These are phyloP conservation scores for Penicillium fuscoglaucum DNA, from an alignment of 2,329 filamentous ascomycete species.

Conservation along the genomic window DNA sequence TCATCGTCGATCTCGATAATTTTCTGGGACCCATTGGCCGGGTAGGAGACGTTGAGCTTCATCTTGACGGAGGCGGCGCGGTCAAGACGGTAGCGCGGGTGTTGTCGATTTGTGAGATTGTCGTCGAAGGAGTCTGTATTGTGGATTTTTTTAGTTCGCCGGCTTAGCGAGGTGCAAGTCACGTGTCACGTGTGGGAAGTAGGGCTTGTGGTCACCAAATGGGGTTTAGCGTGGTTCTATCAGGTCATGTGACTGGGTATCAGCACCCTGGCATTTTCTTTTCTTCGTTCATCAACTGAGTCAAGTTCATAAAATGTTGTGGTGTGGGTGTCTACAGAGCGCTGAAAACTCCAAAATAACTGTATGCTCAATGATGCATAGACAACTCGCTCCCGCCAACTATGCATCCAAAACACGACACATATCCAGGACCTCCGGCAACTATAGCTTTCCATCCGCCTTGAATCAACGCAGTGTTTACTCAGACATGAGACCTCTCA, in stretches of 20 bases:
- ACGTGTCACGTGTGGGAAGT: constrained; percentile 33
- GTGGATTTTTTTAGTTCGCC: constrained; percentile 42
- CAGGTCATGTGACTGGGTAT: background rate
- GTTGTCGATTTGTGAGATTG: constrained; percentile 45
- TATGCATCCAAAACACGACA: background rate
- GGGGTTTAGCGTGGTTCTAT: constrained; percentile 29
- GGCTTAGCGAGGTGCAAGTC: constrained; percentile 42
- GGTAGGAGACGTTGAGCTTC: constrained; percentile 83
- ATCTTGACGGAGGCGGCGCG: constrained; percentile 59
- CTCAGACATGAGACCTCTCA: background rate
- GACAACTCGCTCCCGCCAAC: background rate
- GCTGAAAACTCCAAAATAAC: background rate
- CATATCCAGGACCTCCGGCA: background rate
- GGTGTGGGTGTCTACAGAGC: background rate
- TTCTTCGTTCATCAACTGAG: background rate
- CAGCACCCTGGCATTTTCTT: background rate
- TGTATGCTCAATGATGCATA: background rate
- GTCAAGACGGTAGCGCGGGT: constrained; percentile 50
- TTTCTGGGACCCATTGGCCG: constrained; percentile 99
- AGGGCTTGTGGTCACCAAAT: constrained; percentile 12
- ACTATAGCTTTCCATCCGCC: background rate
- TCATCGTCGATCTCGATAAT: constrained; percentile 99
- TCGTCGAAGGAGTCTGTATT: constrained; percentile 38
- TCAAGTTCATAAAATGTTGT: background rate
- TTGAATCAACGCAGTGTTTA: background rate